Evolutionary conservation across 2,329 filamentous ascomycete genomes (phyloP).

Genomic region (Penicillium vulpinum): DNA sequence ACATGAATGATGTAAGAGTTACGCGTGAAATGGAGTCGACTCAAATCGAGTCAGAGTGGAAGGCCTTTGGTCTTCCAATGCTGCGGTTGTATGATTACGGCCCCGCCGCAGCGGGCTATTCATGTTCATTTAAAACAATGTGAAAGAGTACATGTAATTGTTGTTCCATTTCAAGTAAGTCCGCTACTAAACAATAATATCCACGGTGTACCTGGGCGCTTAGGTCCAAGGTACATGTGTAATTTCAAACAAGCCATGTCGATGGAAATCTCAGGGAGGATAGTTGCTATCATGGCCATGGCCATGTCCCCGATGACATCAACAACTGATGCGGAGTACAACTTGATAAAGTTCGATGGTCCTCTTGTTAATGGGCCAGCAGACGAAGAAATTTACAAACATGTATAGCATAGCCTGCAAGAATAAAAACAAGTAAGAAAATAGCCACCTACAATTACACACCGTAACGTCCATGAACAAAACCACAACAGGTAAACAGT

Average conservation of each 20-base stretch:
- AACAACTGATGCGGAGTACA: background rate
- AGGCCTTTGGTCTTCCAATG: background rate
- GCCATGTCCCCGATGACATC: too few species aligned
- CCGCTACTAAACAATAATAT: too few species aligned
- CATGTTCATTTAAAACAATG: background rate
- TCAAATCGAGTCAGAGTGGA: background rate
- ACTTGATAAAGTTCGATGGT: too few species aligned
- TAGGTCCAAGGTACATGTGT: background rate
- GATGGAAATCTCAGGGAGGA: background rate
- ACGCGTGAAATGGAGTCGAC: background rate
- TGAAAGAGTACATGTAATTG: background rate
- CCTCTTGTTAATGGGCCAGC: background rate
- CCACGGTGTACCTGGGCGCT: background rate
- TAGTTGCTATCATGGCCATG: too few species aligned
- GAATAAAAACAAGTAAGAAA: background rate
- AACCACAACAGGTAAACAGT: background rate
- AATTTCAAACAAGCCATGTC: background rate
- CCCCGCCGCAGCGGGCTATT: background rate
- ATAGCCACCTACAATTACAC: background rate
- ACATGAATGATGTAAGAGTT: constrained; percentile 7
- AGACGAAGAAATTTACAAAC: background rate
- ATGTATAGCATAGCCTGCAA: background rate
- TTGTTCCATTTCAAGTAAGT: background rate
- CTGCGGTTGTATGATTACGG: background rate
- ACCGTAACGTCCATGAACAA: background rate